Evolutionary conservation across 2,329 filamentous ascomycete genomes (phyloP).

Genomic region (Colletotrichum sp.): DNA sequence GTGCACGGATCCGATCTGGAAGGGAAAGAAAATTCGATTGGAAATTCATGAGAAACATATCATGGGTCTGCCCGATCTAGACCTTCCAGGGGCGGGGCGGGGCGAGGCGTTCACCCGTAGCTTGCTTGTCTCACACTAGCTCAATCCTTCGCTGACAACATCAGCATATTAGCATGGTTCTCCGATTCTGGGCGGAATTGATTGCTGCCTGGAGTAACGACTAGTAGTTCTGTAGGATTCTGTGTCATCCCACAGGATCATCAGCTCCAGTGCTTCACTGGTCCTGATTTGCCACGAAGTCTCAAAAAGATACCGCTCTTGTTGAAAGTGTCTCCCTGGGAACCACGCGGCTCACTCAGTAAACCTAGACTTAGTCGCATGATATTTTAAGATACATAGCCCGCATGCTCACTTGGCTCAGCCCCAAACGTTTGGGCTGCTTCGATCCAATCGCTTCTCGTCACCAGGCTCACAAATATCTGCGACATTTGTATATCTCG

Average conservation of each 20-base stretch:
- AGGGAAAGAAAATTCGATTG: neutral
- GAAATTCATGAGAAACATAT: neutral
- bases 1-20: neutral
- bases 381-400: neutral
- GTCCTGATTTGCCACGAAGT: neutral
- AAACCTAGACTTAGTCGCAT: no score
- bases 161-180: neutral
- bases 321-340: neutral
- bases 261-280: neutral
- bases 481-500: neutral
- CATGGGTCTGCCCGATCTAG: neutral
- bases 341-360: no score
- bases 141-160: neutral
- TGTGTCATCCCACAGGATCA: neutral
- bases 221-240: neutral
- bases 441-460: neutral
- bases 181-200: neutral
- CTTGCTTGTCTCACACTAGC: neutral
- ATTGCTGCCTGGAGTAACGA: neutral
- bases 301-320: neutral
- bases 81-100: neutral
- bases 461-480: neutral
- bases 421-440: neutral
- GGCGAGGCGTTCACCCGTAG: neutral
- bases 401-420: neutral